Base-by-base conservation (phyloP, 1,139 yeast genomes). In the Yamadazyma membranifaciens region DNA sequence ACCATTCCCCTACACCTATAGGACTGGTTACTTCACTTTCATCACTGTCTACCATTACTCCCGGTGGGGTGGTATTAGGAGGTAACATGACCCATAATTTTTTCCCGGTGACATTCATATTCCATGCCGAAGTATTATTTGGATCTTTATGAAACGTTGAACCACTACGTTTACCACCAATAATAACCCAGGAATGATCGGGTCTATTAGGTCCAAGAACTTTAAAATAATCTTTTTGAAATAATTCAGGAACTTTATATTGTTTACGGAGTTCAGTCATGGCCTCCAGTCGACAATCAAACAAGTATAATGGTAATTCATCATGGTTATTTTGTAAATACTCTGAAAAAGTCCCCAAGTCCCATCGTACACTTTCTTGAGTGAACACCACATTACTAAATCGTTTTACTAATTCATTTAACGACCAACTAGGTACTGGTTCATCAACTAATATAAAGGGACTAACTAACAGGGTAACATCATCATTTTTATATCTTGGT, bases 91-190 rank as follows among this genome's bases (percentile, higher is more conserved):
- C 67, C 97, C 97, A 89, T 39, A 88, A 69, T 58, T 89, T 89
- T 42, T 78, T 69, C 0, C 96, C 96, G 1, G 76, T 67, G 1
- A 89, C 60, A 2, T 84, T 81, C 0, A 88, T 78, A 59, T 89
- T 89, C 96, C 96, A 89, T 0, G 96, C 96, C 40, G 86, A 80
- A 0, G 96, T 89, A 36, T 81, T 80, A 57, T 89, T 89, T 3
- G 97, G 97, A 55, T 89, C 97, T 53, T 89, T 88, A 60, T 89
- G 97, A 60, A 88, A 89, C 0, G 95, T 85, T 0, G 95, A 86
- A 0, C 96, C 97, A 13, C 89, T 81, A 38, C 95, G 62, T 20
- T 66, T 69, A 1, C 95, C 88, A 0, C 97, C 97, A 12, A 86
- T 75, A 35, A 89, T 89, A 30, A 89, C 67, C 97, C 97, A 89